These are phyloP conservation scores for Schrenkiella parvula DNA, from an alignment of 345 rosid species.

Conservation along the genomic window DNA sequence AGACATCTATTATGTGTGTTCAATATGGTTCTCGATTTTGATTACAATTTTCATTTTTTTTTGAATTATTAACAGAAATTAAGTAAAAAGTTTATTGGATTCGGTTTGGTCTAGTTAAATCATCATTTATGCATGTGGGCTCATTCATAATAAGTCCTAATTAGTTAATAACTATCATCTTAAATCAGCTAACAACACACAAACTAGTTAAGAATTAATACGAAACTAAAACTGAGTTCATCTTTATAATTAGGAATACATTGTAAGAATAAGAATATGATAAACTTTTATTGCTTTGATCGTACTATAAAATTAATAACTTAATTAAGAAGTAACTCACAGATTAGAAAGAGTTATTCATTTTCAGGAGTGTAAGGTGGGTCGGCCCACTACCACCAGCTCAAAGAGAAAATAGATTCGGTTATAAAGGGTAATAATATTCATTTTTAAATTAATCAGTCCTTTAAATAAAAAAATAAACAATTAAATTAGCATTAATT, in stretches of 20 bases:
- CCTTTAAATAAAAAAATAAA: not conserved
- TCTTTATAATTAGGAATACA: not conserved
- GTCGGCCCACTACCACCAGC: constrained; percentile 9
- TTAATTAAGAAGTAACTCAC: not conserved
- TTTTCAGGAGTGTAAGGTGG: not conserved
- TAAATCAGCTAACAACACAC: too few relatives aligned
- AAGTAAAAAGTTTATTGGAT: not conserved
- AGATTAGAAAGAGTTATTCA: not conserved
- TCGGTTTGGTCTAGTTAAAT: not conserved
- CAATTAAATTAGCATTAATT: not conserved
- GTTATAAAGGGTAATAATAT: not conserved
- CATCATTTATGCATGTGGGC: not conserved
- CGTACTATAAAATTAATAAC: not conserved
- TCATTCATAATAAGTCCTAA: not conserved
- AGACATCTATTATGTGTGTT: not conserved
- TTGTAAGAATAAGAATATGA: not conserved
- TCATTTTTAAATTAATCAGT: not conserved
- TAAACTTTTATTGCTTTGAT: not conserved
- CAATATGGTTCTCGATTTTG: not conserved
- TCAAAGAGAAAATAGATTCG: not conserved
- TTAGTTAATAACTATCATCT: too few relatives aligned
- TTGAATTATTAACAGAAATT: not conserved
- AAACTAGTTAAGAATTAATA: not conserved
- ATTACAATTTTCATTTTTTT: too few relatives aligned
- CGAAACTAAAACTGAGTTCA: not conserved